A percentile compares a stretch with the other conserved stretches of the same genome.
phyloP scores from a whole-genome alignment of 2,329 filamentous ascomycete genomes.

The Penicillium nordicum region DNA sequence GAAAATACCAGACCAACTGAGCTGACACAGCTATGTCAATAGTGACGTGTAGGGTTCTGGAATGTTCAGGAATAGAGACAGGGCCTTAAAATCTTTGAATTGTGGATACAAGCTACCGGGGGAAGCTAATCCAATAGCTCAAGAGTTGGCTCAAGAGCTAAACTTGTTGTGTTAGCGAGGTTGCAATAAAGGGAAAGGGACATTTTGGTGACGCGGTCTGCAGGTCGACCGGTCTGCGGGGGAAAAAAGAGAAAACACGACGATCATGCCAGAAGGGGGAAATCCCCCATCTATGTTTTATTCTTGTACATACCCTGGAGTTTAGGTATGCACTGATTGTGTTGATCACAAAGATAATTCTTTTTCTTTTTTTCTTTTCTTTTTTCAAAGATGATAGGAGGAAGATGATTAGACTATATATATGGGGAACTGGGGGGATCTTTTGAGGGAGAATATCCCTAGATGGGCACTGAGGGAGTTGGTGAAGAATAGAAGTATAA shows the following conservation, averaged over 20 bases:
- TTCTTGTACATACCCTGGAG: slow-evolving; percentile 16
- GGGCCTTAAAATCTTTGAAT: slow-evolving; percentile 15
- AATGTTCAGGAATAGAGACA: slow-evolving; percentile 12
- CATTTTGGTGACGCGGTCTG: slow-evolving; percentile 25
- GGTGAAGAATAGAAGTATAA: slow-evolving; percentile 5
- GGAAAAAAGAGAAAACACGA: slow-evolving; percentile 14
- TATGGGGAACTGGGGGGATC: background rate
- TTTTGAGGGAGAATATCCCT: slow-evolving; percentile 4
- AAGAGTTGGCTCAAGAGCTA: background rate
- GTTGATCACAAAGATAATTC: slow-evolving; percentile 4
- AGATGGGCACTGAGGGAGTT: slow-evolving; percentile 4
- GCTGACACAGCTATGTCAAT: slow-evolving; percentile 13
- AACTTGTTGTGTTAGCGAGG: slow-evolving; percentile 15
- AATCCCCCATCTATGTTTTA: slow-evolving; percentile 14
- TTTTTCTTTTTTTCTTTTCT: no score
- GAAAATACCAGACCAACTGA: background rate
- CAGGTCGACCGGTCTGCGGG: slow-evolving; percentile 9
- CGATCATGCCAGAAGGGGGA: slow-evolving; percentile 24
- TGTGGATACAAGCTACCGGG: slow-evolving; percentile 1
- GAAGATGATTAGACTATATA: background rate
- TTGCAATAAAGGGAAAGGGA: slow-evolving; percentile 15
- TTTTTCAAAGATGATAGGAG: background rate
- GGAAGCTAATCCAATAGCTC: background rate
- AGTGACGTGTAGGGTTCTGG: slow-evolving; percentile 14
- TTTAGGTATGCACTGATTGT: slow-evolving; percentile 5